Conservation (phyloP, 2,329 filamentous ascomycete species). For the Pochonia chlamydosporia region DNA sequence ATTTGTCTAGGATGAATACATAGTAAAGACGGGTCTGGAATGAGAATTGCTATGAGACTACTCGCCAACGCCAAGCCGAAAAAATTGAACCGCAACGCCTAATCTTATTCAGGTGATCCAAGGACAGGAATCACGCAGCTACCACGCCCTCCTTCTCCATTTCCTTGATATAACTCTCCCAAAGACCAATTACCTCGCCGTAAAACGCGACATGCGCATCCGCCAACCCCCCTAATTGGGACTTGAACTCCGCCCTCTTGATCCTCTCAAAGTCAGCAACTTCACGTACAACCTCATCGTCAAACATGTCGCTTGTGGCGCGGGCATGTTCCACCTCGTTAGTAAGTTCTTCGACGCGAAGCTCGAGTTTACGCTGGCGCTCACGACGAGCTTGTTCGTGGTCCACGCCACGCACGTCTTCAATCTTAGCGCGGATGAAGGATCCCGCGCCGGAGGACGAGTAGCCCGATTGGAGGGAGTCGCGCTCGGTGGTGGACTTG, state of each 20-base stretch:
- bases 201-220: conserved; percentile 88
- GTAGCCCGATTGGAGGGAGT: conserved; percentile 64
- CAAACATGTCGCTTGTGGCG: conserved; percentile 84
- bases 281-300: conserved; percentile 92
- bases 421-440: conserved; percentile 89
- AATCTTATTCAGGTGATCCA: not conserved
- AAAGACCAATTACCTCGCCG: conserved; percentile 68
- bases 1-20: too few species aligned
- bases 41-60: not conserved
- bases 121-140: conserved; percentile 8
- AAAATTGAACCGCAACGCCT: not conserved
- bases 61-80: conserved; percentile 8
- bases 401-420: conserved; percentile 94
- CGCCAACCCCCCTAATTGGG: conserved; percentile 76
- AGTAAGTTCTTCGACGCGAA: conserved; percentile 88
- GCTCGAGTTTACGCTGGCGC: conserved; percentile 80
- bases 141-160: conserved; percentile 63
- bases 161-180: conserved; percentile 85
- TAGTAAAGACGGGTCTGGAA: too few species aligned
- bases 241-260: conserved; percentile 87
- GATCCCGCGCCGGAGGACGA: conserved; percentile 56
- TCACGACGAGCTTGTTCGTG: conserved; percentile 89
- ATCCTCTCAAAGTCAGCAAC: conserved; percentile 93
- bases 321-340: conserved; percentile 83
- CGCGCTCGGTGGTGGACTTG: conserved; percentile 82